These are phyloP conservation scores for Trichomonascaceae sp. DNA, from an alignment of 1,139 yeast species.

Conservation along the genomic window DNA sequence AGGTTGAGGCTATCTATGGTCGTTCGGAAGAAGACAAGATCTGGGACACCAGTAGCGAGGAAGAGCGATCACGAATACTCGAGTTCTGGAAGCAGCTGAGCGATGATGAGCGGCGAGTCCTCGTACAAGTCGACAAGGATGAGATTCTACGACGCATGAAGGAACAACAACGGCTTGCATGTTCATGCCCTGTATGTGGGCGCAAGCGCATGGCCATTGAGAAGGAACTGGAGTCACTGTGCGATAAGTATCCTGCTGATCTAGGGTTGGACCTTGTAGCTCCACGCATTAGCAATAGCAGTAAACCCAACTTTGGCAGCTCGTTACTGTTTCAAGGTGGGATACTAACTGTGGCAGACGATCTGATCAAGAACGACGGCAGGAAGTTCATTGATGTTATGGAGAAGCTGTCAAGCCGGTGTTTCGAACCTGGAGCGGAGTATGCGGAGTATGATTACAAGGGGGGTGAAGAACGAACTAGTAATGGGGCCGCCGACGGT, in stretches of 20 bases:
- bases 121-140: conserved; percentile 57
- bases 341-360: conserved; percentile 60
- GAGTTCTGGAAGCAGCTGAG: conserved; percentile 61
- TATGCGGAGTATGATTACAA: conserved; percentile 26
- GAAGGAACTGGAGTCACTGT: conserved; percentile 66
- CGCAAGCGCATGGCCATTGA: conserved; percentile 61
- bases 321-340: conserved; percentile 29
- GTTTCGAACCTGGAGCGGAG: conserved; percentile 20
- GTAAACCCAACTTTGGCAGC: conserved; percentile 22
- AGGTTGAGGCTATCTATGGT: conserved; percentile 18
- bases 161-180: conserved; percentile 40
- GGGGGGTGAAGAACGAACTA: conserved; percentile 26
- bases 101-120: conserved; percentile 44
- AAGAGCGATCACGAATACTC: conserved; percentile 45
- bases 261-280: conserved; percentile 21
- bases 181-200: conserved; percentile 75
- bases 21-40: conserved; percentile 25
- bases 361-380: conserved; percentile 62
- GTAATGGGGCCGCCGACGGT: conserved; percentile 25
- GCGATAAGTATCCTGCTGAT: conserved; percentile 38
- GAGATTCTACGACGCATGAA: conserved; percentile 55
- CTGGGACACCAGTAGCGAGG: conserved; percentile 48
- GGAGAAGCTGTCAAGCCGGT: conserved; percentile 54
- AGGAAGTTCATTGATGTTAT: conserved; percentile 61
- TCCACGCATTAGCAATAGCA: background rate